Base-by-base conservation (phyloP, 805 yeast species). In the Alloascoidea africana region DNA sequence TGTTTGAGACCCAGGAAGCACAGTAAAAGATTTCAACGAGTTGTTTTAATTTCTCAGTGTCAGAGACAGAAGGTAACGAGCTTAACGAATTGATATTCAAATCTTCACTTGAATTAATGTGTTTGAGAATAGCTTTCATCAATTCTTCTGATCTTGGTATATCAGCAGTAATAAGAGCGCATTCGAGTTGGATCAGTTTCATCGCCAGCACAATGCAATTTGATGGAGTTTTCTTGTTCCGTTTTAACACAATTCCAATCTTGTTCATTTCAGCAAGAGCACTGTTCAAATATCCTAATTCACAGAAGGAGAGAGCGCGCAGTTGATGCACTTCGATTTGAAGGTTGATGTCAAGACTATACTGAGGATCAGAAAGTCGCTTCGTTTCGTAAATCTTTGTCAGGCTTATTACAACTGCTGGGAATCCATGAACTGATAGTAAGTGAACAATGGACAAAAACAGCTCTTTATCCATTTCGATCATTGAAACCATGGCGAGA, bases 21-120 rank as follows among this genome's bases (percentile, higher is more conserved):
- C n/a, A n/a, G n/a, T n/a, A n/a, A n/a, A n/a, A n/a, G n/a, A n/a
- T n/a, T n/a, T n/a, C n/a, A 23, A 8, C 30, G 30, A 23, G n/a
- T 23, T 23, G 30, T 8, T 8, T n/a, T 23, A n/a, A n/a, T 8
- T 8, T 23, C n/a, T 23, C n/a, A 8, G n/a, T 23, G 30, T 8
- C 30, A 23, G 30, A 23, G n/a, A 8, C 30, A 23, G 30, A 23
- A 23, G 30, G n/a, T n/a, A n/a, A n/a, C n/a, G n/a, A n/a, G n/a
- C n/a, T n/a, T n/a, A n/a, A n/a, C n/a, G n/a, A n/a, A n/a, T n/a
- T n/a, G n/a, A n/a, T n/a, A n/a, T n/a, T n/a, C n/a, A n/a, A n/a
- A n/a, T n/a, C n/a, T n/a, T n/a, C n/a, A n/a, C n/a, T 23, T 8
- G 30, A 23, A n/a, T 23, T n/a, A 23, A 23, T n/a, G n/a, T 8